Conservation (phyloP, 352 stramenopile species). For the Aphanomyces astaci region DNA sequence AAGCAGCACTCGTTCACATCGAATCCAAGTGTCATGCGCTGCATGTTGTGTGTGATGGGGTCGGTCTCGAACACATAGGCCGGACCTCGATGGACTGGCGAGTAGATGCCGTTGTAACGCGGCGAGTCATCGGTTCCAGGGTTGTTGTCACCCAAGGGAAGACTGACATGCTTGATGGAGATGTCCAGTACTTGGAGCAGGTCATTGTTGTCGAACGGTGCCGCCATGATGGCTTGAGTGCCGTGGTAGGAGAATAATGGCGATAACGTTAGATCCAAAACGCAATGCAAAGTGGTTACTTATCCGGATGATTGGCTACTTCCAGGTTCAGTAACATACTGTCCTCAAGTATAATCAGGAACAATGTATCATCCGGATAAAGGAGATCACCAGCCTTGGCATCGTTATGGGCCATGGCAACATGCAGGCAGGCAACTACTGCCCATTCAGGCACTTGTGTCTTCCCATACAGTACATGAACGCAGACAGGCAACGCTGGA, state of each 20-base stretch:
- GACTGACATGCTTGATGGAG: conserved; percentile 6
- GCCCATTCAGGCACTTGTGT: too few species aligned
- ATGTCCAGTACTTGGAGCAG: conserved; percentile 19
- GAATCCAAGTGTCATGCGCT: conserved; percentile 10
- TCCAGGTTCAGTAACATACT: not conserved
- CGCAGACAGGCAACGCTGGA: too few species aligned
- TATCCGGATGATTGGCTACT: not conserved
- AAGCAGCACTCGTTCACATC: conserved; percentile 19
- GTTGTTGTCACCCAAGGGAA: not conserved
- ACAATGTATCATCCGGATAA: not conserved
- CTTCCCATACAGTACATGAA: too few species aligned
- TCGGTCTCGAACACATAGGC: conserved; percentile 7
- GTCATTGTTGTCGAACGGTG: not conserved
- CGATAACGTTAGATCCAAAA: too few species aligned
- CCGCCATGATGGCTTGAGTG: not conserved
- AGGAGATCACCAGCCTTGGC: not conserved
- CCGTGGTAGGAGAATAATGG: not conserved
- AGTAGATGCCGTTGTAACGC: not conserved
- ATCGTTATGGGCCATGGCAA: not conserved
- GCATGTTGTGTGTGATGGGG: conserved; percentile 9
- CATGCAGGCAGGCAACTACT: too few species aligned
- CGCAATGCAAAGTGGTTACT: not conserved
- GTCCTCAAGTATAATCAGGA: not conserved
- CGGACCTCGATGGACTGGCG: not conserved
- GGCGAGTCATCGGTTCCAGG: too few species aligned